Conservation (phyloP, 345 rosid species). For the Mercurialis annua region DNA sequence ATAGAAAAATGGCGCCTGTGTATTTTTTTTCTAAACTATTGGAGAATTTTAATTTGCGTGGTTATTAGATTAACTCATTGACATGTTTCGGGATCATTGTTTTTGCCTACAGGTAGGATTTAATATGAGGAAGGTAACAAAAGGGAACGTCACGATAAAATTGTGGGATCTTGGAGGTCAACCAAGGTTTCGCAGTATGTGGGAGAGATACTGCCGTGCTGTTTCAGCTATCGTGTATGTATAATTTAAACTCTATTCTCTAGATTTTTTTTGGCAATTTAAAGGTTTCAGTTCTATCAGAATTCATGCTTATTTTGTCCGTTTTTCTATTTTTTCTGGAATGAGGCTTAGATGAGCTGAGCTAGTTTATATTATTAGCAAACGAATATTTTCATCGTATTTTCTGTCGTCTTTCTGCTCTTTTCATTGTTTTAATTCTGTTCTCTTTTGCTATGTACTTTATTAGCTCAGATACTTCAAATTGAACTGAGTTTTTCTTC, state of each 20-base stretch:
- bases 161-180: slow-evolving; percentile 89
- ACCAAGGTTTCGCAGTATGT: slow-evolving; percentile 59
- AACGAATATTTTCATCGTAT: background rate
- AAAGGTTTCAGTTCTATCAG: background rate
- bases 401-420: background rate
- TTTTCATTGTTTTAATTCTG: background rate
- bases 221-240: slow-evolving; percentile 68
- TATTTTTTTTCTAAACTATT: slow-evolving; percentile 9
- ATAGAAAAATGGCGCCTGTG: background rate
- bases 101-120: slow-evolving; percentile 59
- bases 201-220: slow-evolving; percentile 80
- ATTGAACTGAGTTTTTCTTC: too few relatives aligned
- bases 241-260: background rate
- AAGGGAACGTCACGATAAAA: slow-evolving; percentile 80
- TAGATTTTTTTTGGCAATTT: background rate
- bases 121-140: slow-evolving; percentile 85
- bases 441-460: too few relatives aligned
- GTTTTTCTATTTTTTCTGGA: background rate
- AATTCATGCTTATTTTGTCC: background rate
- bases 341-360: background rate
- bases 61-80: background rate
- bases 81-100: background rate
- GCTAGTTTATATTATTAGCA: background rate
- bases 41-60: background rate
- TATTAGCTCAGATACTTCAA: too few relatives aligned